Conservation (phyloP, 2,329 filamentous ascomycete species). For the Paracorniculantispora psalliotae region DNA sequence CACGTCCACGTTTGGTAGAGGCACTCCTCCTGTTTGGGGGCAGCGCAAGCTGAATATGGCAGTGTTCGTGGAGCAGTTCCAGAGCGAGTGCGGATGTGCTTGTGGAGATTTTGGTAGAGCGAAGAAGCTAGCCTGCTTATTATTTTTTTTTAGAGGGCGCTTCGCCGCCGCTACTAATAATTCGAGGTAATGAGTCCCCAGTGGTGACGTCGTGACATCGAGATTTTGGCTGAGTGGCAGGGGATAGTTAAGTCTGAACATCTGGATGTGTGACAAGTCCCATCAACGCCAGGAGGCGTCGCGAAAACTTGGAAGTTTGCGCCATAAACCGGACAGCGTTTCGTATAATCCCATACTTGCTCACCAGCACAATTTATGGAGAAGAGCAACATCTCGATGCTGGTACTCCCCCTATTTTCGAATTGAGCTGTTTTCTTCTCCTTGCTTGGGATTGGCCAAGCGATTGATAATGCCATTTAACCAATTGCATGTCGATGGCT, state of each 20-base stretch:
- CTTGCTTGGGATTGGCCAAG: neutral
- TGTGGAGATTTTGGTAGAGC: no score
- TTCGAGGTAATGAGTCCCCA: neutral
- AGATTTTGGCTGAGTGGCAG: neutral
- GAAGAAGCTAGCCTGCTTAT: neutral
- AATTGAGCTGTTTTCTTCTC: neutral
- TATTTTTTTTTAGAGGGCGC: neutral
- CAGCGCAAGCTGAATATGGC: neutral
- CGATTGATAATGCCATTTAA: neutral
- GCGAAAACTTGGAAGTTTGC: neutral
- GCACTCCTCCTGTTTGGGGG: neutral
- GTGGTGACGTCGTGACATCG: neutral
- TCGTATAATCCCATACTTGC: constrained; percentile 1
- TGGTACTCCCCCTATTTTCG: neutral
- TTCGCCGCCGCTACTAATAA: neutral
- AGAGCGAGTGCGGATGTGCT: neutral
- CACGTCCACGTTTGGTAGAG: neutral
- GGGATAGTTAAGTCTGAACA: neutral
- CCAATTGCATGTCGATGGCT: neutral
- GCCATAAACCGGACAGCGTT: neutral
- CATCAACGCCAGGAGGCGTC: neutral
- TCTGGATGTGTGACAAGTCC: neutral
- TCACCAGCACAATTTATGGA: neutral
- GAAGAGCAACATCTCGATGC: constrained; percentile 5
- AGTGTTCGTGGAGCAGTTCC: neutral